Evolutionary conservation across 805 yeast genomes (phyloP), one percentile per base, ranked within the genome.

Genomic region (Hanseniaspora meyeri): DNA sequence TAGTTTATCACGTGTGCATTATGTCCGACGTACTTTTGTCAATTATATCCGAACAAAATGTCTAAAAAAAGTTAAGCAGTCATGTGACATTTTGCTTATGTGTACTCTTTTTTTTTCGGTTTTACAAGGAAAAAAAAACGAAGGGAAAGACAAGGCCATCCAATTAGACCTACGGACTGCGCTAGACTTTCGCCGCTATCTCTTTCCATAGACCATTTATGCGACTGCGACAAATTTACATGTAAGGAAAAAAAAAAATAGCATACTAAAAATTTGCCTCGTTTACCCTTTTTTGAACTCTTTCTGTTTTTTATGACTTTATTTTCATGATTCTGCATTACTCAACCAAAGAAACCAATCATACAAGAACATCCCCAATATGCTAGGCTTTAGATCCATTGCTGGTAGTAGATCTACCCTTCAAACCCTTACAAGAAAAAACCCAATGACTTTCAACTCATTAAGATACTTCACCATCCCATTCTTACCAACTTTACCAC

Each of bases 401-500:
- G 48, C 56, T n/a, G 55, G 38, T 34, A 59, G 58, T 48, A 45
- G 55, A 29, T 36, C 48, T 51, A 34, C 46, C 17, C 24, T 51
- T 19, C 36, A 43, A 20, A n/a, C 51, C 48, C 19, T 49, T 55
- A 16, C 59, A 65, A 58, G 31, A 24, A 42, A 59, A 61, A 14
- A 62, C 63, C 52, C 67, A 64, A 31, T 62, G 10, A 64, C 59
- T 60, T 70, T 66, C 62, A 57, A 62, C 11, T 45, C 57, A 11
- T 29, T 53, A 19, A 53, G 57, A 53, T 27, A 14, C 40, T 64
- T 73, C 55, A 73, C 74, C 29, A 74, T 74, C 54, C 69, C 77
- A 68, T 72, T 78, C 69, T 62, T 80, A 71, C 81, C 80, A 61
- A 74, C 77, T 49, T 79, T 81, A 59, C 83, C 83, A 58, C 95